phyloP scores from a whole-genome alignment of 352 stramenopile genomes.

The Sclerospora graminicola region DNA sequence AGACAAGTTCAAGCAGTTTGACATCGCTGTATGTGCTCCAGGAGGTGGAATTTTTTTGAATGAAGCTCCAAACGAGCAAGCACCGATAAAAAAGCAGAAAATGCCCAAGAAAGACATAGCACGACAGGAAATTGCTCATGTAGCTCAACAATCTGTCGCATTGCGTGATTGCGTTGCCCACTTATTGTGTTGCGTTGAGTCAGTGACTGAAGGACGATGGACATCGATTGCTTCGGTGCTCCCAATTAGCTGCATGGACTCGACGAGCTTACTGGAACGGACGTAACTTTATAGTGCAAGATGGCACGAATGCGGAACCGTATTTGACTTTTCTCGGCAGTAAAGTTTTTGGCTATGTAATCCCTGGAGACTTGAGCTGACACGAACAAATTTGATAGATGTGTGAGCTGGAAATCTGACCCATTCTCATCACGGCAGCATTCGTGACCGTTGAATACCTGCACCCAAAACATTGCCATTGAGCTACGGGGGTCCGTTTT shows the following conservation, averaged over 20 bases:
- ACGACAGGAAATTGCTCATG: slow-evolving; percentile 21
- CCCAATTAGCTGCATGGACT: slow-evolving; percentile 48
- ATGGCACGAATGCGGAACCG: slow-evolving; percentile 15
- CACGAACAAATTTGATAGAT: slow-evolving; percentile 5
- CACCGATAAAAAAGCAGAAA: slow-evolving; percentile 30
- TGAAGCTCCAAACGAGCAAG: slow-evolving; percentile 1
- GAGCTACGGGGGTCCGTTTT: too few species aligned
- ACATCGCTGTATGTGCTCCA: slow-evolving; percentile 34
- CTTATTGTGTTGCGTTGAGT: slow-evolving; percentile 56
- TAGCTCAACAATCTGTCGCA: slow-evolving; percentile 25
- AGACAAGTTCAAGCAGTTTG: slow-evolving; percentile 56
- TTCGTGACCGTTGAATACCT: too few species aligned
- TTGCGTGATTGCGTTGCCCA: slow-evolving; percentile 52
- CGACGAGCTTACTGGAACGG: slow-evolving; percentile 68
- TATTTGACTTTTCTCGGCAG: slow-evolving; percentile 82
- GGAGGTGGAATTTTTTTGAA: slow-evolving; percentile 14
- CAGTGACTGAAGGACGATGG: slow-evolving; percentile 52
- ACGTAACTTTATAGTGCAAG: slow-evolving; percentile 56
- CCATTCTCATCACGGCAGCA: background rate
- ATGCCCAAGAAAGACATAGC: slow-evolving; percentile 51
- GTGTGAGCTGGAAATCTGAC: slow-evolving; percentile 3
- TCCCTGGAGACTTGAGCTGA: slow-evolving; percentile 3
- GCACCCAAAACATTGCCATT: too few species aligned
- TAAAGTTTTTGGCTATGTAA: slow-evolving; percentile 67
- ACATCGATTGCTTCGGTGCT: slow-evolving; percentile 60